Evolutionary conservation across 768 basidiomycete genomes (phyloP).

Genomic region (Phlegmacium glaucopus): DNA sequence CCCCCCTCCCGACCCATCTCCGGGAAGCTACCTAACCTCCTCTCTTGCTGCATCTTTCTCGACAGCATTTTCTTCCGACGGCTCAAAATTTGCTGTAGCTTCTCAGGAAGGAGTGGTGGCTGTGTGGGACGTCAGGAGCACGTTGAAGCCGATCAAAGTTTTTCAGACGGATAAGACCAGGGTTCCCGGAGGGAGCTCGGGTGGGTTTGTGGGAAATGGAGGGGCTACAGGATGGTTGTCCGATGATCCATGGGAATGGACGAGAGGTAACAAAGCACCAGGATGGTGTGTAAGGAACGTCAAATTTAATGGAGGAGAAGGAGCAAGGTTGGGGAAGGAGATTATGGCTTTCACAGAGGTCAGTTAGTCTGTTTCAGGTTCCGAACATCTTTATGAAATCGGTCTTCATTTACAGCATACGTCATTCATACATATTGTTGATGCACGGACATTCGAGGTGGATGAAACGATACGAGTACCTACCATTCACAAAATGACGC

Average conservation of each 20-base stretch:
- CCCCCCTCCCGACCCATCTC: slow-evolving; percentile 48
- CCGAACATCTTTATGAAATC: slow-evolving; percentile 7
- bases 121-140: slow-evolving; percentile 80
- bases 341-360: slow-evolving; percentile 91
- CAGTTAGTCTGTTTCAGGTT: slow-evolving; percentile 15
- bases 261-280: slow-evolving; percentile 55
- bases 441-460: slow-evolving; percentile 82
- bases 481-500: slow-evolving; percentile 6
- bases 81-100: slow-evolving; percentile 78
- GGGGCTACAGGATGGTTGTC: slow-evolving; percentile 49
- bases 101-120: slow-evolving; percentile 79
- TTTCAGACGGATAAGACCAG: slow-evolving; percentile 54
- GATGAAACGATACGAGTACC: slow-evolving; percentile 68
- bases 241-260: slow-evolving; percentile 71
- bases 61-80: slow-evolving; percentile 73
- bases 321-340: slow-evolving; percentile 55
- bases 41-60: slow-evolving; percentile 72
- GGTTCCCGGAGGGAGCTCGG: background rate
- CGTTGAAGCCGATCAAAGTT: slow-evolving; percentile 58
- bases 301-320: slow-evolving; percentile 63
- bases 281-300: slow-evolving; percentile 85
- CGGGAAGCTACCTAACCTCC: slow-evolving; percentile 11
- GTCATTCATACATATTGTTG: slow-evolving; percentile 76
- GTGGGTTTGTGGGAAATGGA: slow-evolving; percentile 28
- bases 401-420: slow-evolving; percentile 56